Base-by-base conservation (phyloP, 2,329 filamentous ascomycete genomes). In the Claviceps quebecensis region DNA sequence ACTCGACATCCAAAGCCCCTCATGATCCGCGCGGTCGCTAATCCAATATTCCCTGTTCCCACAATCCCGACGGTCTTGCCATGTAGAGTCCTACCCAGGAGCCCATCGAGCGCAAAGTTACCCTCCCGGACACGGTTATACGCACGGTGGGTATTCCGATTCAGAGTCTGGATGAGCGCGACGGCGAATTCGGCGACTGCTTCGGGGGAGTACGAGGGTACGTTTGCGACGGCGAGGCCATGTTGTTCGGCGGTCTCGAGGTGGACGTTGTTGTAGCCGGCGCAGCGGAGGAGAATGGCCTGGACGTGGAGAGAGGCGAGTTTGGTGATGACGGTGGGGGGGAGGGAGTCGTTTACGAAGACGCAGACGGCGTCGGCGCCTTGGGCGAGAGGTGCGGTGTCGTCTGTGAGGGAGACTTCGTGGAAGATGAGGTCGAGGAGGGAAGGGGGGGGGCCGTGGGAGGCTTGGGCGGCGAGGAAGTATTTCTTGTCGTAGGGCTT, bases 111-210 rank as follows among this genome's bases (percentile, higher is more conserved):
- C 45, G 73, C 75, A 61, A 85, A 86, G 63, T 86, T 85, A 48
- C 77, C 80, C 63, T 85, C 80, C 44, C 81, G 77, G 19, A 83
- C 81, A 26, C 82, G 77, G 62, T 81, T 83, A 65, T 82, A 84
- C 3, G 81, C 79, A 22, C 79, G 76, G 62, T 85, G 82, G 14
- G 78, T 84, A 60, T 81, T 78, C 44, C 82, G 78, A 62, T 84
- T 83, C 44, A 85, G 70, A 1, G 81, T 83, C 67, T 83, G 80
- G 50, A 84, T 70, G 54, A 85, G 69, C 1, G 80, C 78, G n/a
- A 85, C 74, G 41, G 80, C 75, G 59, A 84, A 85, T 69, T 86
- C 82, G 56, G 81, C 81, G 2, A 86, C 82, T 2, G 81, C 78
- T 63, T 85, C 78, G 53, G 82, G 82, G 7, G 80, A 81, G 67